Base-by-base conservation (phyloP, 2,329 filamentous ascomycete species). In the Apiospora malaysiana region DNA sequence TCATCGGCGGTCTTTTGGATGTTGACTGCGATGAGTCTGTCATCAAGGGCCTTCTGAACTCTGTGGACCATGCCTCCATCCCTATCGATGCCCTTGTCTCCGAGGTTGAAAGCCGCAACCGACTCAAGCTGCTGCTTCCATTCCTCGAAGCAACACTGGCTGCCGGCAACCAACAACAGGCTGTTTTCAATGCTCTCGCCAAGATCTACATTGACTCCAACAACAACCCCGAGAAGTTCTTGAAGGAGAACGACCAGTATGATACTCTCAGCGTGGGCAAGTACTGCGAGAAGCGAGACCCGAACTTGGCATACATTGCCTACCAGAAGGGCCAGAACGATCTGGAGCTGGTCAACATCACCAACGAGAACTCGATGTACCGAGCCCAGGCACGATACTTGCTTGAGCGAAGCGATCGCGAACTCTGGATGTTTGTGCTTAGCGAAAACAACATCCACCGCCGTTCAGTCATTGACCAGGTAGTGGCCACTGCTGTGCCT, bases 351-450 rank as follows among this genome's bases (percentile, higher is more conserved):
- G 95, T 99, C 83, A 96, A 93, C 82, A 95, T 99, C 79, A 98
- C 96, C 79, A 99, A 98, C 77, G 97, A 99, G 84, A 99, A 99
- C 84, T 92, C 94, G n/a, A 99, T 99, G 96, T 99, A 97, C 88
- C 93, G 95, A 78, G 93, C 93, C n/a, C 96, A 99, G 83, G 95
- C 95, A 71, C 92, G 96, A 47, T 99, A 99, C 82, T 88, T 99
- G 32, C 86, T 99, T 69, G 95, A 98, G 78, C 92, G 96, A 75
- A 92, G 93, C 47, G 96, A 99, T 78, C 82, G 86, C 2, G 96
- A 99, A 81, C 90, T 99, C 66, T 99, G 97, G 97, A 87, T 88
- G 69, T 99, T 98, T 79, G 96, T 98, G 18, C 88, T 99, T 45
- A 97, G 93, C 81, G 91, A 94, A 77, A 98, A 98, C 88, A 99